Conservation (phyloP, 371 early-diverging fungal genomes). For the Dichotomocladium elegans region DNA sequence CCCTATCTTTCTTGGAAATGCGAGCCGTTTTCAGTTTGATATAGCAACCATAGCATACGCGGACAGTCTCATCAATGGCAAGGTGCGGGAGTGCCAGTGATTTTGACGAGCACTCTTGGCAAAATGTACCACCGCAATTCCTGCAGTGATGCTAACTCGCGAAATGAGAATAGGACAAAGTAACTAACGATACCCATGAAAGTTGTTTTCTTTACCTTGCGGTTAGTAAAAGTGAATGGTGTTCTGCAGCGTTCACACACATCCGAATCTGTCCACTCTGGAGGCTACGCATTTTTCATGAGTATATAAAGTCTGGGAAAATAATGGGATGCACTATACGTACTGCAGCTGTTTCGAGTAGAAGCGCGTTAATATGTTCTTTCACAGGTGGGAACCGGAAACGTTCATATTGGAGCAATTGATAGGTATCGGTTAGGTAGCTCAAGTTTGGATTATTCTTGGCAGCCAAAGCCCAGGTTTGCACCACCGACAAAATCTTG, state of each 20-base stretch:
- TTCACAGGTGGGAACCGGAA: conserved; percentile 52
- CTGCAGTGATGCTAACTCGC: conserved; percentile 86
- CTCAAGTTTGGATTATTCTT: conserved; percentile 67
- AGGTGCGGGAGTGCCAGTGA: conserved; percentile 76
- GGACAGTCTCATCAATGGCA: conserved; percentile 84
- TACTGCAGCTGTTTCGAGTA: conserved; percentile 74
- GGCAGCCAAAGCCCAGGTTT: conserved; percentile 87
- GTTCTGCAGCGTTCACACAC: conserved; percentile 91
- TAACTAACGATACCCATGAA: neutral
- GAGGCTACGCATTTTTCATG: conserved; percentile 55
- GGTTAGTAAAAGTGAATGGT: conserved; percentile 85
- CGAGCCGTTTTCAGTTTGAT: conserved; percentile 56
- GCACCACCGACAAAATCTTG: conserved; percentile 68
- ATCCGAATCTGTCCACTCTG: conserved; percentile 93
- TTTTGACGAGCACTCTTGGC: conserved; percentile 88
- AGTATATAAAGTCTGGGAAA: neutral
- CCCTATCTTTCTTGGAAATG: conserved; percentile 8
- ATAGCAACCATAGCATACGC: conserved; percentile 92
- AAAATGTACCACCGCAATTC: conserved; percentile 91
- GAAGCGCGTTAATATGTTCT: conserved; percentile 44
- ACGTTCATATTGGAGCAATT: conserved; percentile 69
- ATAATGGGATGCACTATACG: conserved; percentile 3
- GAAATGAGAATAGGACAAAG: neutral
- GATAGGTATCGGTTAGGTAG: conserved; percentile 74
- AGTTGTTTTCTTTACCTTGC: conserved; percentile 55